Evolutionary conservation across 1,284 basidiomycete species (phyloP), one percentile per base, ranked within the genome.

Genomic region (Ganoderma leucocontextum): DNA sequence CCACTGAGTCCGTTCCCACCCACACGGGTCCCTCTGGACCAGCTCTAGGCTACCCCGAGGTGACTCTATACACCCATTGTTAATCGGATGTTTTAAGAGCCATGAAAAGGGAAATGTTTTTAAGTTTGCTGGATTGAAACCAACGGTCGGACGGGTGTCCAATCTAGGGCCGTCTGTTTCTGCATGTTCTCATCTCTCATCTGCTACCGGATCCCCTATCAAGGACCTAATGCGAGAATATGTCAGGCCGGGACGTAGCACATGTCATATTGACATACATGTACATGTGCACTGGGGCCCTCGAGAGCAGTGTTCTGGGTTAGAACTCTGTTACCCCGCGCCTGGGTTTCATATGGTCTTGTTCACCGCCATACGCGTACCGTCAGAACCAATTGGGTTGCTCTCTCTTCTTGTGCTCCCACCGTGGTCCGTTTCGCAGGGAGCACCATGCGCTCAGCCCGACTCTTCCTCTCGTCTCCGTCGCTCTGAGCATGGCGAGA

Each of bases 161-260:
- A 72, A 69, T 72, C 68, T 65, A 22, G 25, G 15, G 53, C 62
- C 58, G 61, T 55, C n/a, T 61, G 49, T 68, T 69, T 57, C 35
- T 52, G 47, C 41, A 12, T 41, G 12, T 72, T 72, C 66, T 62
- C 67, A 68, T 13, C 38, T 67, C 12, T 13, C n/a, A n/a, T 25
- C 42, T 52, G 15, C 62, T 38, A 47, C 47, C 44, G 35, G 53
- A 53, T 57, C 53, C 49, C 39, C 35, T 59, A 39, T 38, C 64
- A 49, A 55, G 62, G 63, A 62, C 49, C 38, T 61, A 68, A 62
- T 61, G 64, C 64, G 44, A 55, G 66, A 47, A 61, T 42, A 41
- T 63, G 66, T 61, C 64, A 63, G 22, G n/a, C 53, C 22, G 29
- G 62, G 29, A 49, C 70, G 62, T n/a, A 44, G 58, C 36, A 61